Base-by-base conservation (phyloP, 768 basidiomycete species). In the Pleurotus tuoliensis region DNA sequence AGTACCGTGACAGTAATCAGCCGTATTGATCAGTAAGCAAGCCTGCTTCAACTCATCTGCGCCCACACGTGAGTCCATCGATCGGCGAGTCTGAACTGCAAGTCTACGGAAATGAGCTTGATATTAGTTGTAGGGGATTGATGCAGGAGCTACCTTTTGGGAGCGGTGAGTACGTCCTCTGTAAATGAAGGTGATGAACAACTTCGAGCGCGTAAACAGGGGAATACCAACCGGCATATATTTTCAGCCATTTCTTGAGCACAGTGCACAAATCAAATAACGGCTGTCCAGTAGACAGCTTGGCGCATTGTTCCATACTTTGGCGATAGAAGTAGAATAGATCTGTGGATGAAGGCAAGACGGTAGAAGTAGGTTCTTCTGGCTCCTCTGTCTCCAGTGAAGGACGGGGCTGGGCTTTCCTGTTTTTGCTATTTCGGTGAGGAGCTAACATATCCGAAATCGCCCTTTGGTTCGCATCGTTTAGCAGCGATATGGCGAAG, bases 321-420 rank as follows among this genome's bases (percentile, higher is more conserved):
- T 98, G 94, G 0, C 87, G 92, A 67, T 98, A 98, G 72, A 97
- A 94, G 69, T 95, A 97, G 76, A 98, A 99, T 15, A 99, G 73
- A 62, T 98, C 95, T 0, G 95, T 98, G 0, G 95, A 98, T 0
- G 92, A 94, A 0, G 93, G 90, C 6, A 98, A 79, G 1, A 98
- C 92, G 2, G 82, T 73, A n/a, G 80, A 77, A 1, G 82, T 71
- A 11, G 72, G 71, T 18, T 73, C 69, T 15, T 81, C 64, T 5
- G 69, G 66, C 37, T 75, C 68, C 39, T 75, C 66, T 30, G 77
- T 73, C 20, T 95, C 92, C 13, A 91, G 69, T 5, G 91, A 92
- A 20, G 83, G 72, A 11, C 92, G 82, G 16, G 81, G 79, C 59
- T 81, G 84, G 9, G 74, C 44, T 49, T 65, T 73, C 52, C 58